A percentile compares a stretch with the other conserved stretches of the same genome.
These are phyloP conservation scores for Populus tomentosa DNA, from an alignment of 441 rosid species.

Conservation along the genomic window DNA sequence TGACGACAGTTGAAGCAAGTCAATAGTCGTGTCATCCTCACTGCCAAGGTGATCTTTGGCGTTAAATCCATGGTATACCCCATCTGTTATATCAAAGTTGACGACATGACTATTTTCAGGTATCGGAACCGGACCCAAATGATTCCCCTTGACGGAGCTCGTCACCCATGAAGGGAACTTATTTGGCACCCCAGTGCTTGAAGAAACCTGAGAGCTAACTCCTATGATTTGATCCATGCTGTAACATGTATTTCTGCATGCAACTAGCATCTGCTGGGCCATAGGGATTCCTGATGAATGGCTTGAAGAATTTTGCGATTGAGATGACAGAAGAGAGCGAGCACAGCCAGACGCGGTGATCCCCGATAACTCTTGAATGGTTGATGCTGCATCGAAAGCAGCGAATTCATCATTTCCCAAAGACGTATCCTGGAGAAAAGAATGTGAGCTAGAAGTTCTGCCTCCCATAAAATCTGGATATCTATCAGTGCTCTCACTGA, in stretches of 20 bases:
- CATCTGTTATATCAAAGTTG: constrained; percentile 26
- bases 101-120: constrained; percentile 25
- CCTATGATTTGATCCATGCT: constrained; percentile 21
- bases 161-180: constrained; percentile 28
- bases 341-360: constrained; percentile 45
- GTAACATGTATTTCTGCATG: constrained; percentile 16
- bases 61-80: constrained; percentile 27
- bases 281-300: constrained; percentile 38
- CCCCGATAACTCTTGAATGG: constrained; percentile 37
- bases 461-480: constrained; percentile 30
- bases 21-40: constrained; percentile 34
- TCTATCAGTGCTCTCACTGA: constrained; percentile 17
- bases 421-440: constrained; percentile 29
- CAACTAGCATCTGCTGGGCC: constrained; percentile 22
- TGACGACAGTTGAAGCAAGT: constrained; percentile 58
- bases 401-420: constrained; percentile 27
- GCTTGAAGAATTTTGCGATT: constrained; percentile 34
- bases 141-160: constrained; percentile 30
- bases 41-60: constrained; percentile 21
- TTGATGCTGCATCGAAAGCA: constrained; percentile 33
- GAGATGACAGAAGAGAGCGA: constrained; percentile 84
- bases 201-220: constrained; percentile 22
- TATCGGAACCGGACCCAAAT: constrained; percentile 22
- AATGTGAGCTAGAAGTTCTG: constrained; percentile 26
- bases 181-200: constrained; percentile 18